phyloP scores from a whole-genome alignment of 306 rosid species.

The Prunus mira region DNA sequence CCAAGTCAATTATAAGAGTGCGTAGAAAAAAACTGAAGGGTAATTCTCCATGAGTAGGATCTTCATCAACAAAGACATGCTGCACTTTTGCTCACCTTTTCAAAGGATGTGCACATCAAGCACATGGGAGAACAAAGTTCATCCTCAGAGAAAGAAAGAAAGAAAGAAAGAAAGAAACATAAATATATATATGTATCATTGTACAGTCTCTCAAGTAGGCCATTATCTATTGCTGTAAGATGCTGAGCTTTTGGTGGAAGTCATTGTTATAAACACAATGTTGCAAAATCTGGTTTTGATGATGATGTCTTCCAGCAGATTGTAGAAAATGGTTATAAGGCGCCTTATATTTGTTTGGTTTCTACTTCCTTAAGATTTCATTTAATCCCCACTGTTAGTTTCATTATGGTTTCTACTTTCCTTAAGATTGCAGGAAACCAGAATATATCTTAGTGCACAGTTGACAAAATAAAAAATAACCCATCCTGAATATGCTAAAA shows the following conservation, averaged over 20 bases:
- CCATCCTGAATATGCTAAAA: background rate
- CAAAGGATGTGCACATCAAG: constrained; percentile 1
- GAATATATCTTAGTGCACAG: background rate
- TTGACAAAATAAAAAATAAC: background rate
- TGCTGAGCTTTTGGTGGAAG: background rate
- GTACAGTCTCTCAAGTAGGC: background rate
- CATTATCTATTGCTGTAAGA: constrained; percentile 6
- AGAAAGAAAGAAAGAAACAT: too few relatives aligned
- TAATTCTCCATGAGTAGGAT: background rate
- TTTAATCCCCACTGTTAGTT: background rate
- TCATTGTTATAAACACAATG: background rate
- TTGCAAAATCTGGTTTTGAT: background rate
- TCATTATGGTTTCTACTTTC: background rate
- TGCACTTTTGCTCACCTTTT: background rate
- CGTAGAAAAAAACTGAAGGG: background rate
- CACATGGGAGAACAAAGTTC: constrained; percentile 16
- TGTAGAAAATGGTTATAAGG: background rate
- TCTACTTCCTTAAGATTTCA: background rate
- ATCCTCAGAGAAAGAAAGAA: background rate
- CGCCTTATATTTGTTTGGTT: too few relatives aligned
- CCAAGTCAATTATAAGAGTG: too few relatives aligned
- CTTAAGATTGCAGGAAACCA: background rate
- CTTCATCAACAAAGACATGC: background rate
- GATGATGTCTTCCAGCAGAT: background rate
- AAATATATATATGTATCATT: background rate